phyloP scores from a whole-genome alignment of 2,329 filamentous ascomycete species.

The Ophiostoma sp. region DNA sequence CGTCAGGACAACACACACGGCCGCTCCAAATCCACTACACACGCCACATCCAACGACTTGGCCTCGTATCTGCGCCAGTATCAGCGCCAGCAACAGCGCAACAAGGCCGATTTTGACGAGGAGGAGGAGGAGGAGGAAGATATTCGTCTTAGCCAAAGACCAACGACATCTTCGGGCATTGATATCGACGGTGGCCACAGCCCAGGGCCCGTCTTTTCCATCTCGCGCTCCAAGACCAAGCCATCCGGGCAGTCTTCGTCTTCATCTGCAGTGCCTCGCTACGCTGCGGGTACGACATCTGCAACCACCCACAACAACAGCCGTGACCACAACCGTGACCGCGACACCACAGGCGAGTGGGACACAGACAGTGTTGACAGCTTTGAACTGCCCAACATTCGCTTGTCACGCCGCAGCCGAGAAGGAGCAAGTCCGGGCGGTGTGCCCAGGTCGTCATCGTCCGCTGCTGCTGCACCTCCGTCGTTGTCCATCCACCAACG shows the following conservation, averaged over 20 bases:
- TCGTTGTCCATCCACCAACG: neutral
- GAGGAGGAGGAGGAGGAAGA: neutral
- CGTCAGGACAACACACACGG: neutral
- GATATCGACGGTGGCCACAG: neutral
- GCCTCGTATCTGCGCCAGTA: neutral
- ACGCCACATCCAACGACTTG: neutral
- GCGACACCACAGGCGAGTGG: constrained; percentile 13
- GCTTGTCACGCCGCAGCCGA: constrained; percentile 16
- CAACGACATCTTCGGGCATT: constrained; percentile 5
- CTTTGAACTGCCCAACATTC: constrained; percentile 29
- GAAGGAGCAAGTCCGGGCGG: neutral
- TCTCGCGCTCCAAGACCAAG: constrained; percentile 2
- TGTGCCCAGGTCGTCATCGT: neutral
- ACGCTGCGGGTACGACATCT: constrained; percentile 7
- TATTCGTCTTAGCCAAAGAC: neutral
- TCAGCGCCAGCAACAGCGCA: neutral
- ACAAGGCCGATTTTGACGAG: neutral
- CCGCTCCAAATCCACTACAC: constrained; percentile 11
- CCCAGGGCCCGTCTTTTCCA: neutral
- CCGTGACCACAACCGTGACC: neutral
- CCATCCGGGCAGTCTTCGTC: neutral
- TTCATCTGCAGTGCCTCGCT: constrained; percentile 16
- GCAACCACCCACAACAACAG: neutral
- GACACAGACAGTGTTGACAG: constrained; percentile 30
- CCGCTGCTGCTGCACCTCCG: neutral